A percentile compares a stretch with the other conserved stretches of the same genome.
Evolutionary conservation across 164 flowering plant genomes (phyloP).

Genomic region (Stephania japonica): DNA sequence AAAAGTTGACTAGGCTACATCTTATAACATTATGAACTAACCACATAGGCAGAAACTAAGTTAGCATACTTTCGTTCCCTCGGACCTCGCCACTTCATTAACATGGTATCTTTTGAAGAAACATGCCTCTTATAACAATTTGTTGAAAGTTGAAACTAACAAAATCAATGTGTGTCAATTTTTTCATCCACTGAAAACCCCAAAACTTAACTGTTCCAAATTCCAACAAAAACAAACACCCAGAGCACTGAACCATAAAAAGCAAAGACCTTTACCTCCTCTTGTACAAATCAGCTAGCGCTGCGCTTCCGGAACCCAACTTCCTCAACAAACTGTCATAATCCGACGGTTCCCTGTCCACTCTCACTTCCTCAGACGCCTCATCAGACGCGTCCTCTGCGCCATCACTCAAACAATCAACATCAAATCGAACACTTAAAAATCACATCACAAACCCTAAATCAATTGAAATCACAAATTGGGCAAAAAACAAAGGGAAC

Average conservation of each 20-base stretch:
- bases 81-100: neutral
- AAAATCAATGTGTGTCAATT: too few relatives aligned
- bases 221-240: neutral
- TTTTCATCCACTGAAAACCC: too few relatives aligned
- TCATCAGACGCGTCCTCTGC: constrained; percentile 30
- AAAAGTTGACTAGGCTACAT: neutral
- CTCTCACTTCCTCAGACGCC: constrained; percentile 20
- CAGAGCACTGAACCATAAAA: neutral
- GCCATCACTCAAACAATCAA: neutral
- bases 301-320: constrained; percentile 29
- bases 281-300: constrained; percentile 33
- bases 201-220: neutral
- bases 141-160: too few relatives aligned
- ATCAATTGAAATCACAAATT: too few relatives aligned
- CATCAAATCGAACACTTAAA: too few relatives aligned
- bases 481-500: too few relatives aligned
- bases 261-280: constrained; percentile 31
- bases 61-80: neutral
- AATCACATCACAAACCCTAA: too few relatives aligned
- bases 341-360: constrained; percentile 30
- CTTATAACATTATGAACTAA: neutral
- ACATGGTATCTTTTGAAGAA: too few relatives aligned
- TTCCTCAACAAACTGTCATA: constrained; percentile 40
- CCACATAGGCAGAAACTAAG: neutral
- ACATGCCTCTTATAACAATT: neutral